phyloP scores from a whole-genome alignment of 495 filamentous ascomycete species.

The Daldinia concentrica region DNA sequence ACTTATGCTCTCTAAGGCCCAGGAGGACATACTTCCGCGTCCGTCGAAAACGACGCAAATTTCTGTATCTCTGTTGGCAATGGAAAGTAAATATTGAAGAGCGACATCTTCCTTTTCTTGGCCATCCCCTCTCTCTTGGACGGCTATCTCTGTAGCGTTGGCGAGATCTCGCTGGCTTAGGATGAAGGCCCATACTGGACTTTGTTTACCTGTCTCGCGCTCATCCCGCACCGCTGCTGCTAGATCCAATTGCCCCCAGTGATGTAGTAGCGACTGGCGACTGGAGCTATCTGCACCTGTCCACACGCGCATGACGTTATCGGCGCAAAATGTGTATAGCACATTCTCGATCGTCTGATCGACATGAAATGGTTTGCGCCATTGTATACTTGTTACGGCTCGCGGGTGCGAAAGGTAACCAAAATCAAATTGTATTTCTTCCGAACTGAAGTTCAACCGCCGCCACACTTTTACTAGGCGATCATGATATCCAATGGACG shows the following conservation, averaged over 20 bases:
- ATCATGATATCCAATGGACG: slow-evolving; percentile 82
- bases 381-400: slow-evolving; percentile 82
- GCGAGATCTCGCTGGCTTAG: slow-evolving; percentile 85
- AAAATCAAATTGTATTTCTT: slow-evolving; percentile 88
- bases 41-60: slow-evolving; percentile 88
- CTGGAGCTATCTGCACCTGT: slow-evolving; percentile 77
- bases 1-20: slow-evolving; percentile 91
- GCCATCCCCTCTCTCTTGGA: slow-evolving; percentile 65
- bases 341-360: slow-evolving; percentile 87
- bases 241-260: slow-evolving; percentile 88
- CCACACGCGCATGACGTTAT: slow-evolving; percentile 86
- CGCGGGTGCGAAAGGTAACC: slow-evolving; percentile 87
- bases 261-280: slow-evolving; percentile 68
- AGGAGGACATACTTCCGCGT: slow-evolving; percentile 87
- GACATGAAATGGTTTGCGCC: slow-evolving; percentile 77
- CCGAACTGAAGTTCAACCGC: slow-evolving; percentile 81
- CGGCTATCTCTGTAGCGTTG: slow-evolving; percentile 76
- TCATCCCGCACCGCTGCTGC: slow-evolving; percentile 69
- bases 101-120: slow-evolving; percentile 72
- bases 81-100: slow-evolving; percentile 84
- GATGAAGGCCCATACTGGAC: slow-evolving; percentile 78
- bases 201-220: slow-evolving; percentile 54
- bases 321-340: slow-evolving; percentile 91
- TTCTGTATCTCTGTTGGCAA: slow-evolving; percentile 86
- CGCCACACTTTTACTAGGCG: slow-evolving; percentile 93